Evolutionary conservation across 495 filamentous ascomycete species (phyloP), one percentile per base, ranked within the genome.

Genomic region (Articulospora tetracladia): DNA sequence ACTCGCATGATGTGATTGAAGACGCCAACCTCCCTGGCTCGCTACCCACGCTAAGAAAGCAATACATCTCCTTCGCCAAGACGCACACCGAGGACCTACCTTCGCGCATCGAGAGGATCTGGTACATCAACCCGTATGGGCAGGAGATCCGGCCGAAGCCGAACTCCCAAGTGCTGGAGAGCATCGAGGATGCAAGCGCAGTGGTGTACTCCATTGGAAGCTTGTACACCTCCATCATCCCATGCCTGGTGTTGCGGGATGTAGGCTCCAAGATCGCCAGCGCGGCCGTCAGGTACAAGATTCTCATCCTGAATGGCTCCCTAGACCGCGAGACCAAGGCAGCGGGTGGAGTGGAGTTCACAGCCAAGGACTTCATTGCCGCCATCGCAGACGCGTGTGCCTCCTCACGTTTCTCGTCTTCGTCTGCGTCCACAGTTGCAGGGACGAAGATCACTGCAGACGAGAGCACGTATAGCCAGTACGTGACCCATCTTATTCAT

Each of bases 71-170:
- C 24, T 94, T 96, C 74, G 83, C 76, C 74, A 98, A 98, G 71
- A 69, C 46, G 66, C 66, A 72, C 58, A 64, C 87, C 66, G 79
- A 86, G 46, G 88, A 91, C 55, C 79, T 97, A 8, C 80, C 88
- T 0, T 80, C 87, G 7, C 83, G 88, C 36, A 96, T 98, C 63
- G 75, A 83, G 64, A 80, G 93, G 7, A 81, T 98, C 62, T 97
- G 90, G 91, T 98, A 97, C 75, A 97, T 98, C 73, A 97, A 96
- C 71, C 92, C 92, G 1, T 98, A 97, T 74, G 93, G 93, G 25
- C 82, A 83, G 66, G 92, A 97, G 72, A 97, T 98, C 69, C 81
- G 86, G 24, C 89, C 90, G 0, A 73, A 83, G 0, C 87, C 90
- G 1, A 97, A 96, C 67, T 87, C 90, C 0, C 85, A 89, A 24